Evolutionary conservation across 1,284 basidiomycete genomes (phyloP).

Genomic region (Marasmius sp.): DNA sequence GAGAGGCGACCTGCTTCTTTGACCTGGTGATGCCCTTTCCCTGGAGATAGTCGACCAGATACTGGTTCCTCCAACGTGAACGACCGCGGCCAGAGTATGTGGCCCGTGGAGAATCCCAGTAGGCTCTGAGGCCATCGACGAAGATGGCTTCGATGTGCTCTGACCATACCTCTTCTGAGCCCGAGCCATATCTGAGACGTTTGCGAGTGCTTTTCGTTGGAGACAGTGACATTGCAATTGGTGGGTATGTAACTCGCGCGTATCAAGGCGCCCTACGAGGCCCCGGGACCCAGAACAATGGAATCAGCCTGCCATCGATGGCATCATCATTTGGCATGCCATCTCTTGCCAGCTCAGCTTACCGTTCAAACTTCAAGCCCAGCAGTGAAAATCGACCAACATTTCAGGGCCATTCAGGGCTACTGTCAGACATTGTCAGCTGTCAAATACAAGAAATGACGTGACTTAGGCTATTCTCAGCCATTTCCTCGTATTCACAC

Average conservation of each 20-base stretch:
- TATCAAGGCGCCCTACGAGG: conserved; percentile 9
- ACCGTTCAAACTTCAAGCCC: no score
- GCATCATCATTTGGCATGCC: no score
- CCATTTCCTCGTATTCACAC: no score
- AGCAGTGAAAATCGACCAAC: no score
- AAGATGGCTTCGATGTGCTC: conserved; percentile 72
- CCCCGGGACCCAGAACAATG: not conserved
- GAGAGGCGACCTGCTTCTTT: conserved; percentile 82
- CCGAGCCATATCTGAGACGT: conserved; percentile 76
- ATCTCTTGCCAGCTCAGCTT: no score
- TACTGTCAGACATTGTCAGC: no score
- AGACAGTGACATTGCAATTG: conserved; percentile 25
- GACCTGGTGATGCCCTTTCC: conserved; percentile 64
- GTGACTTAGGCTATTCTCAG: no score
- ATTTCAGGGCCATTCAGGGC: no score
- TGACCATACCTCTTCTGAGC: conserved; percentile 70
- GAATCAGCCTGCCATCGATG: not conserved
- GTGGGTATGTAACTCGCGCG: conserved; percentile 26
- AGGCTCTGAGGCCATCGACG: conserved; percentile 73
- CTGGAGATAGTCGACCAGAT: conserved; percentile 74
- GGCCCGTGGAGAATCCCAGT: conserved; percentile 78
- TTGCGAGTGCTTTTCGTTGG: conserved; percentile 48
- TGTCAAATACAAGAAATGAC: no score
- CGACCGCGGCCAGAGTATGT: conserved; percentile 75
- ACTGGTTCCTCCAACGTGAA: conserved; percentile 79